Evolutionary conservation across 2,329 filamentous ascomycete genomes (phyloP).

Genomic region (Chlorencoelia australis): DNA sequence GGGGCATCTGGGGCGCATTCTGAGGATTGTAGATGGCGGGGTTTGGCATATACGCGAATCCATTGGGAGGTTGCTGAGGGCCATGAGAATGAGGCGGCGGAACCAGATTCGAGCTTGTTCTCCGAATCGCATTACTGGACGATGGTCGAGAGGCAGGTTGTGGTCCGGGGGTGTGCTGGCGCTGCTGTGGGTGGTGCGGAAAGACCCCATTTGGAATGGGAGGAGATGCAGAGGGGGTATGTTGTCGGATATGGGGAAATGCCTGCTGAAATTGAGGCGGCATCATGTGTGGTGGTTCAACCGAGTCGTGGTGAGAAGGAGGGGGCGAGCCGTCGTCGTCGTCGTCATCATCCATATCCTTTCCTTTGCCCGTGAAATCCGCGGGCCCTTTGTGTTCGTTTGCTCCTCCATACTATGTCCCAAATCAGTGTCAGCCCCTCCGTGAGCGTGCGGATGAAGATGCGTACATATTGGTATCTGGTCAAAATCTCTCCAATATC

Average conservation of each 20-base stretch:
- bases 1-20: slow-evolving; percentile 28
- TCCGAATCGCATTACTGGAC: slow-evolving; percentile 70
- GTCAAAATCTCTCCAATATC: slow-evolving; percentile 87
- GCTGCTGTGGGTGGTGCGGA: slow-evolving; percentile 35
- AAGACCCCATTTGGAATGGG: slow-evolving; percentile 55
- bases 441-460: slow-evolving; percentile 5
- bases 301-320: slow-evolving; percentile 34
- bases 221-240: slow-evolving; percentile 78
- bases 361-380: slow-evolving; percentile 75
- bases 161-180: slow-evolving; percentile 75
- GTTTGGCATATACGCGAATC: slow-evolving; percentile 76
- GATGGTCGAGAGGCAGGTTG: slow-evolving; percentile 64
- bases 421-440: slow-evolving; percentile 14
- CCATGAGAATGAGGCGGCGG: slow-evolving; percentile 51
- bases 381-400: slow-evolving; percentile 94
- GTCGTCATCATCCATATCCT: slow-evolving; percentile 67
- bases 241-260: slow-evolving; percentile 75
- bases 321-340: slow-evolving; percentile 68
- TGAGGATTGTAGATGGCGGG: slow-evolving; percentile 75
- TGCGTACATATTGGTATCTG: slow-evolving; percentile 81
- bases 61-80: slow-evolving; percentile 54
- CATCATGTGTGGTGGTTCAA: slow-evolving; percentile 48
- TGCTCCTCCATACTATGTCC: slow-evolving; percentile 68
- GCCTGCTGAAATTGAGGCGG: slow-evolving; percentile 57
- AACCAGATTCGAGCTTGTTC: slow-evolving; percentile 63